Evolutionary conservation across 2,329 filamentous ascomycete species (phyloP).

Genomic region (Nemania sp.): DNA sequence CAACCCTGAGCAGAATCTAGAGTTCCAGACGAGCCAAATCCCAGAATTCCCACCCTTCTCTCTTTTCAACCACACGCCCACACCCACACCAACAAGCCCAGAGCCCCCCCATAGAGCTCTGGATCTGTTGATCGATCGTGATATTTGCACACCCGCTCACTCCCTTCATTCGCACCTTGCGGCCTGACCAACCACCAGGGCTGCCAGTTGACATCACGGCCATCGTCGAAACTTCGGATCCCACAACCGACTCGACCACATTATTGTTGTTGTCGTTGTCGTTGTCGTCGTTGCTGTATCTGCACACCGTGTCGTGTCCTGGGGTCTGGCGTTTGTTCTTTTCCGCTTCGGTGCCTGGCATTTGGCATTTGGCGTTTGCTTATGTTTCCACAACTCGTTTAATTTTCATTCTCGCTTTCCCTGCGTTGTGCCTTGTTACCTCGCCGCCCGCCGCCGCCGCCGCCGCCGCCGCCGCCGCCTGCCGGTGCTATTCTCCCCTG

Average conservation of each 20-base stretch:
- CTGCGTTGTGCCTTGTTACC: conserved; percentile 2
- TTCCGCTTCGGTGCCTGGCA: conserved; percentile 17
- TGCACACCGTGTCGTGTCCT: conserved; percentile 19
- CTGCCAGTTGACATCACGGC: conserved; percentile 37
- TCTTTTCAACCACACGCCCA: conserved; percentile 36
- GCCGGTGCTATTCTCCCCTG: conserved; percentile 18
- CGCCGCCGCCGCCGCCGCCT: background rate
- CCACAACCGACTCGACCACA: conserved; percentile 32
- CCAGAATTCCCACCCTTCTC: conserved; percentile 32
- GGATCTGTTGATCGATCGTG: conserved; percentile 38
- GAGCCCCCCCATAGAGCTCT: conserved; percentile 29
- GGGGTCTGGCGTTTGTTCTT: conserved; percentile 30
- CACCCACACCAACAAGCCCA: conserved; percentile 35
- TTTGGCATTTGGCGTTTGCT: conserved; percentile 10
- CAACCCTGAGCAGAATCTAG: too few relatives aligned
- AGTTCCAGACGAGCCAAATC: conserved; percentile 12
- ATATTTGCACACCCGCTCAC: conserved; percentile 41
- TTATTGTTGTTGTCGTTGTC: background rate
- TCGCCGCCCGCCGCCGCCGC: conserved; percentile 10
- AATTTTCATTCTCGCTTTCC: conserved; percentile 12
- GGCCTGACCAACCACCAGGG: conserved; percentile 38
- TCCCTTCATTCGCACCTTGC: conserved; percentile 26
- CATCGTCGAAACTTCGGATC: conserved; percentile 30
- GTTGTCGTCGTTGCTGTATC: conserved; percentile 17
- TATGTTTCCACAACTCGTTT: conserved; percentile 22